Evolutionary conservation across 2,329 filamentous ascomycete species (phyloP), one percentile per base, ranked within the genome.

Genomic region (Neonectria ditissima): DNA sequence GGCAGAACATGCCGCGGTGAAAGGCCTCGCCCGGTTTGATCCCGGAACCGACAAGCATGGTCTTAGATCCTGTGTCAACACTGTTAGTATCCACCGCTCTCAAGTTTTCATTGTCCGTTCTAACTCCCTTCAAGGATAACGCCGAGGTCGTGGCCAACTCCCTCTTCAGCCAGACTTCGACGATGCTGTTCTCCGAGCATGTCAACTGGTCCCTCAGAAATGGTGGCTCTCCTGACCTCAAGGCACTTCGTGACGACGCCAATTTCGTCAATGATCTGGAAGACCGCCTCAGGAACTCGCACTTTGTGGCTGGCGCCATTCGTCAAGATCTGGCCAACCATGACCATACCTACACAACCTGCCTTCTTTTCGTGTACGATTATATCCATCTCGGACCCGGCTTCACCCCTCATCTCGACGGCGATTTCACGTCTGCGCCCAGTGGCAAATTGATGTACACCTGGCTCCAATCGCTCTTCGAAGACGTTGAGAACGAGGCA

Each of bases 1-100:
- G n/a, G 39, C 39, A 43, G 39, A 43, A 13, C 39, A 43, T 22
- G 39, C 39, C 39, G 39, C 39, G 2, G 39, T 43, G 9, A 43
- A 20, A 43, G 39, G 39, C 39, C 39, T 43, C 13, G 39, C 39
- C 39, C 39, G 39, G 39, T 43, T 43, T 43, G 39, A 43, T 43
- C 18, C 39, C 6, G 39, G 39, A 20, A 22, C 39, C 39, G 39
- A 43, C 39, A 43, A 43, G 18, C 39, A 43, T 22, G 18, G 13
- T 18, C 18, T 43, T 2, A 22, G 39, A 43, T 43, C 39, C 16
- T 43, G 39, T 18, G 39, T 18, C 9, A 43, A 43, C 18, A 43
- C 39, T 22, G 39, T 43, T n/a, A 43, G 39, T 4, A 43, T 43
- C 22, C 10, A 43, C n/a, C 9, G 4, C 18, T 22, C 9, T 22